Conservation (phyloP, 495 filamentous ascomycete species). For the Pseudevernia furfuracea region DNA sequence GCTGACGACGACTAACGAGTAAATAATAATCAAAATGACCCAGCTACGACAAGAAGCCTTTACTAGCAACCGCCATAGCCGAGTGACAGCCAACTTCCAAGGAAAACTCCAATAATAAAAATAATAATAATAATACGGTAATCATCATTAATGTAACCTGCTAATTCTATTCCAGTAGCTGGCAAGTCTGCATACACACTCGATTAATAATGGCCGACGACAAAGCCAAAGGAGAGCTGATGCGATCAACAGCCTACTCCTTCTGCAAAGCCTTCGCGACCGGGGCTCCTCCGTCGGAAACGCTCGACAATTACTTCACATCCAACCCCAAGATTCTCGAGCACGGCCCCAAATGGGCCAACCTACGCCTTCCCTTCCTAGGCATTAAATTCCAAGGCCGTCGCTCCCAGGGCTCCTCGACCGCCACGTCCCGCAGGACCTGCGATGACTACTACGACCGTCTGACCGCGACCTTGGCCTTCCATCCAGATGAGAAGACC, state of each 20-base stretch:
- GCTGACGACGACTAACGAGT: constrained; percentile 17
- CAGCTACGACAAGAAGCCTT: background rate
- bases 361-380: constrained; percentile 31
- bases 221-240: constrained; percentile 5
- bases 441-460: constrained; percentile 34
- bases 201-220: constrained; percentile 7
- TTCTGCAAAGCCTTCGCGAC: constrained; percentile 31
- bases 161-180: no score
- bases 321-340: constrained; percentile 31
- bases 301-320: constrained; percentile 27
- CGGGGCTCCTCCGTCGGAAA: constrained; percentile 22
- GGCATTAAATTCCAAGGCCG: constrained; percentile 32
- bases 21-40: no score
- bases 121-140: no score
- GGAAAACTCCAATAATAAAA: background rate
- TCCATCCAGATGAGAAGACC: constrained; percentile 27
- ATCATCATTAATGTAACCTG: no score
- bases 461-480: constrained; percentile 28
- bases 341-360: constrained; percentile 35
- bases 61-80: background rate
- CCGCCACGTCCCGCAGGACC: constrained; percentile 8
- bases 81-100: background rate
- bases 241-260: constrained; percentile 20
- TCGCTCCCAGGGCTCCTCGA: constrained; percentile 1
- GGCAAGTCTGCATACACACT: no score